Evolutionary conservation across 805 yeast genomes (phyloP).

Genomic region (Ogataea trehaloabstinens): DNA sequence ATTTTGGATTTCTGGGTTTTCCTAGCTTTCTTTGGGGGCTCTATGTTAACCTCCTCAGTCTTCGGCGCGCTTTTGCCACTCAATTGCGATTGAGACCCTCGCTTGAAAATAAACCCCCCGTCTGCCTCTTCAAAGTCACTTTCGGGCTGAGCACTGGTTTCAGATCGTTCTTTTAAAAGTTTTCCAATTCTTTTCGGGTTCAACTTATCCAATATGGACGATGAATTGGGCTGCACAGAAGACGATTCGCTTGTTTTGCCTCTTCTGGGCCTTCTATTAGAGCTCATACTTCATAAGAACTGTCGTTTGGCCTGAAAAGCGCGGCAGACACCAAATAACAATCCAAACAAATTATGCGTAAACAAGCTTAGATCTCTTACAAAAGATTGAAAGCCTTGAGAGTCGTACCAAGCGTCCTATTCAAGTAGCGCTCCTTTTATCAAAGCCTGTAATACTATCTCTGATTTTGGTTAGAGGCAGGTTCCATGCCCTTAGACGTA

Average conservation of each 20-base stretch:
- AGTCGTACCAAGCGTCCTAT: no score
- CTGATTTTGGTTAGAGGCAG: no score
- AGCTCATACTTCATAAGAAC: neutral
- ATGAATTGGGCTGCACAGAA: constrained; percentile 13
- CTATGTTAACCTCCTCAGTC: neutral
- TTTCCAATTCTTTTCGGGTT: constrained; percentile 12
- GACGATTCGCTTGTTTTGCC: constrained; percentile 9
- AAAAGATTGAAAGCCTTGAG: no score
- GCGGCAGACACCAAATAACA: no score
- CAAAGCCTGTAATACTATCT: no score
- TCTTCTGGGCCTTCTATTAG: constrained; percentile 12
- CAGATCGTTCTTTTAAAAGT: constrained; percentile 10
- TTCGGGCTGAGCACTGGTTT: constrained; percentile 7
- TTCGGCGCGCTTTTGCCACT: neutral
- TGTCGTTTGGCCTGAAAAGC: neutral
- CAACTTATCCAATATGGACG: constrained; percentile 11
- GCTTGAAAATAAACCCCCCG: constrained; percentile 21
- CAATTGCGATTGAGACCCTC: constrained; percentile 16
- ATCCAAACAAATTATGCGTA: no score
- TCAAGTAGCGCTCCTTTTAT: no score
- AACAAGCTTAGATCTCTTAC: no score
- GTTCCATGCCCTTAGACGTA: no score
- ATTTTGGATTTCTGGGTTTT: constrained; percentile 2
- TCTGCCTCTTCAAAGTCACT: constrained; percentile 19
- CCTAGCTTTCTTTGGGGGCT: constrained; percentile 8